Evolutionary conservation across 768 basidiomycete genomes (phyloP).

Genomic region (Tricholomella constricta): DNA sequence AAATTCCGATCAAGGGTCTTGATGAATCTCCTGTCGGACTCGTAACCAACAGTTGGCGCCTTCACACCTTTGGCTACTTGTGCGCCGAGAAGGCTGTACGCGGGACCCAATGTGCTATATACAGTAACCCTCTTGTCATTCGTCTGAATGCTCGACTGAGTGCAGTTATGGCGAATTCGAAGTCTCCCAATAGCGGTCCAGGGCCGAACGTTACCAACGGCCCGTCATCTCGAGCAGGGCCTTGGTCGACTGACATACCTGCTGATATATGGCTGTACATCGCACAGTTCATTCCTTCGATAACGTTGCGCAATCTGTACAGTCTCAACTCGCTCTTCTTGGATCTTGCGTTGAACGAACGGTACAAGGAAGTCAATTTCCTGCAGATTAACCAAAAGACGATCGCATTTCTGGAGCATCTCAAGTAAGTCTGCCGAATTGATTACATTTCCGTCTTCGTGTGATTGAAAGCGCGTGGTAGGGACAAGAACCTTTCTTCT

Average conservation of each 20-base stretch:
- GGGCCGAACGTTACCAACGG: background rate
- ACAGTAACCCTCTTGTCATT: too few species aligned
- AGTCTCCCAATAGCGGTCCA: too few species aligned
- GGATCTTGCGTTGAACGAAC: slow-evolving; percentile 20
- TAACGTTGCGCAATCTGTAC: slow-evolving; percentile 18
- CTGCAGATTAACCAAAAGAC: slow-evolving; percentile 10
- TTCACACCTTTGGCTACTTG: too few species aligned
- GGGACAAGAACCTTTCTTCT: slow-evolving; percentile 11
- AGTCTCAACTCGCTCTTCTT: slow-evolving; percentile 21
- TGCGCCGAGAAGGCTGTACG: too few species aligned
- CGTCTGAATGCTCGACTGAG: too few species aligned
- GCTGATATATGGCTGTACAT: slow-evolving; percentile 22
- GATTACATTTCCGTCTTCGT: background rate
- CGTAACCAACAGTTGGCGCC: too few species aligned
- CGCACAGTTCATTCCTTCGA: slow-evolving; percentile 18
- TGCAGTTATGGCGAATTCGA: background rate
- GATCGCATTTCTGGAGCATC: slow-evolving; percentile 11
- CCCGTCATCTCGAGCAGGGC: background rate
- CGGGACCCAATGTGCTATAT: too few species aligned
- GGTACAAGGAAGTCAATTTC: slow-evolving; percentile 15
- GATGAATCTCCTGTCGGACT: too few species aligned
- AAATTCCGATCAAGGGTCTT: too few species aligned
- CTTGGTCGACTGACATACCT: background rate
- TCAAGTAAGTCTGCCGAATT: slow-evolving; percentile 6
- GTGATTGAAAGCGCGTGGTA: background rate